phyloP scores from a whole-genome alignment of 768 basidiomycete genomes.

The Clitopilus hobsonii region DNA sequence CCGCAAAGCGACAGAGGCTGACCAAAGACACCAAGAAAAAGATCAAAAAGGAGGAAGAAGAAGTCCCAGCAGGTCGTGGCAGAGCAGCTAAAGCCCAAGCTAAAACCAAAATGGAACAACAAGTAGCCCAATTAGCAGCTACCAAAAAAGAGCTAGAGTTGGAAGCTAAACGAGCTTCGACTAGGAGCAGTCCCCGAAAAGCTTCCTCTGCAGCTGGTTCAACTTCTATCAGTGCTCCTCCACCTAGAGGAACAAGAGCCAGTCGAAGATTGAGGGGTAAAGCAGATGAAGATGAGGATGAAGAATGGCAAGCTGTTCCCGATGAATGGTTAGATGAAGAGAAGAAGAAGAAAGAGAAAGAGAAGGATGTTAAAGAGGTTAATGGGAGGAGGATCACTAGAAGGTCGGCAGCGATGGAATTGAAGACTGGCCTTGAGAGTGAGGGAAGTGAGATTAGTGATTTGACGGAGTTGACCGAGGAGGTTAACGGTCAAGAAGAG shows the following conservation, averaged over 20 bases:
- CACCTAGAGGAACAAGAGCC: slow-evolving; percentile 50
- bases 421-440: slow-evolving; percentile 56
- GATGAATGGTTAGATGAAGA: slow-evolving; percentile 59
- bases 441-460: slow-evolving; percentile 66
- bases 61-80: slow-evolving; percentile 31
- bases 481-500: slow-evolving; percentile 13
- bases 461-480: slow-evolving; percentile 68
- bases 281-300: slow-evolving; percentile 48
- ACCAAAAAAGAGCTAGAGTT: slow-evolving; percentile 46
- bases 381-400: slow-evolving; percentile 8
- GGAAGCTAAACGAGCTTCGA: not conserved
- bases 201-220: slow-evolving; percentile 8
- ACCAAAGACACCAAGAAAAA: no score
- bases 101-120: slow-evolving; percentile 62
- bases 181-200: not conserved
- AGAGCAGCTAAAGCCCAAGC: slow-evolving; percentile 71
- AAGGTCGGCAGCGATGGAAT: slow-evolving; percentile 3
- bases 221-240: slow-evolving; percentile 14
- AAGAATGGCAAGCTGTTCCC: slow-evolving; percentile 78
- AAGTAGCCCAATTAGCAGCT: slow-evolving; percentile 64
- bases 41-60: slow-evolving; percentile 16
- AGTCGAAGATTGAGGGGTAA: slow-evolving; percentile 63
- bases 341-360: no score
- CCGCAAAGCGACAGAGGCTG: slow-evolving; percentile 18
- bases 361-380: no score